phyloP scores from a whole-genome alignment of 139 green algal genomes.

The Axilococcus clingmanii region DNA sequence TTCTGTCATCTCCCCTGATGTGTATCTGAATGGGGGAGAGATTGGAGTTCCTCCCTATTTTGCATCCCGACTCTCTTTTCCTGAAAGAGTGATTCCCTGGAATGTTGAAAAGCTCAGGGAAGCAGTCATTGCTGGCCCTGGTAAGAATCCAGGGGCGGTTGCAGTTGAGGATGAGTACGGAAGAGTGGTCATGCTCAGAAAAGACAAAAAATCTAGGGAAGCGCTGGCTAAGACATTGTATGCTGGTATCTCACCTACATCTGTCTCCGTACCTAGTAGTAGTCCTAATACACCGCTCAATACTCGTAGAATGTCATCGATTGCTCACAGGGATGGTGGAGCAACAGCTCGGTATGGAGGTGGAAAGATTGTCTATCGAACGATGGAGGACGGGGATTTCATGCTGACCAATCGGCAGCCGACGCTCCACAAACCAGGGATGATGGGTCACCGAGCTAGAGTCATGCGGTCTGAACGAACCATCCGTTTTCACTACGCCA shows the following conservation, averaged over 20 bases:
- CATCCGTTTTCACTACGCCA: constrained; percentile 98
- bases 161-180: constrained; percentile 85
- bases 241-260: not conserved
- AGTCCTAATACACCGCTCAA: not conserved
- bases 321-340: constrained; percentile 3
- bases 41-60: constrained; percentile 97
- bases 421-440: constrained; percentile 93
- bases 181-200: constrained; percentile 50
- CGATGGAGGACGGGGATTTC: constrained; percentile 85
- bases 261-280: constrained; percentile 1
- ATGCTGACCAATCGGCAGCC: constrained; percentile 98
- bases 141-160: constrained; percentile 79
- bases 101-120: constrained; percentile 76
- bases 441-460: constrained; percentile 64
- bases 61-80: constrained; percentile 83
- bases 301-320: too few relatives aligned
- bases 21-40: constrained; percentile 77
- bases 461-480: constrained; percentile 67
- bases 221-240: constrained; percentile 76
- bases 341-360: constrained; percentile 15
- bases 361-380: constrained; percentile 80
- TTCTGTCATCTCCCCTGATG: constrained; percentile 95
- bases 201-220: constrained; percentile 38
- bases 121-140: constrained; percentile 62
- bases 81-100: constrained; percentile 83